Base-by-base conservation (phyloP, 2,329 filamentous ascomycete genomes). In the Neopestalotiopsis sp. region DNA sequence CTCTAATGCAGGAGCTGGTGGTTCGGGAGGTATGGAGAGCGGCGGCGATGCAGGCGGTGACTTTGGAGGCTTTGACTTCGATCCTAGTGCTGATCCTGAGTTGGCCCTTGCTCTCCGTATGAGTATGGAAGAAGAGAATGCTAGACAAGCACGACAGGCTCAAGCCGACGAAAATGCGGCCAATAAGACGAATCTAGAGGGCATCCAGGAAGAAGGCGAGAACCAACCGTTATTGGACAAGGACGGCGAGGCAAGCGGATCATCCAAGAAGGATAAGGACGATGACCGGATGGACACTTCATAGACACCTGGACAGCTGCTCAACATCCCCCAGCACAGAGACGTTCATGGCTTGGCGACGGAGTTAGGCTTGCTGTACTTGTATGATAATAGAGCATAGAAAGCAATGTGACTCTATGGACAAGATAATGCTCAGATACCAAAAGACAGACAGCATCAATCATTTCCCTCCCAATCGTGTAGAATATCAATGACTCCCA, bases 71-170 rank as follows among this genome's bases (percentile, higher is more conserved):
- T 97, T 97, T 79, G 94, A 93, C 72, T 94, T 97, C 73, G 96
- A 98, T 80, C 95, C 95, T 14, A 92, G 91, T 67, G 88, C 95
- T 76, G 96, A 99, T 78, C 96, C 96, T 3, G 96, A 99, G 81
- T 85, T 99, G 77, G 96, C 96, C 28, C 89, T 99, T 74, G 96
- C 96, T 66, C 85, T 99, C 79, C 91, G 96, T 72, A 97, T 99
- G 94, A 97, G 94, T 81, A 94, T 97, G 89, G 96, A 99, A 80
- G 96, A 99, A 80, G 96, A 99, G 83, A 97, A 97, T 85, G 95
- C 95, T 71, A 87, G 96, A 76, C 91, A 97, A 82, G 95, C 97
- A 80, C 94, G 94, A 83, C 90, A 92, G 77, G 93, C 92, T 75
- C 90, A 91, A 75, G 90, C 94, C 72, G 91, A 93, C 74, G 91